Evolutionary conservation across 1,139 yeast genomes (phyloP).

Genomic region (Sugiyamaella sp.): DNA sequence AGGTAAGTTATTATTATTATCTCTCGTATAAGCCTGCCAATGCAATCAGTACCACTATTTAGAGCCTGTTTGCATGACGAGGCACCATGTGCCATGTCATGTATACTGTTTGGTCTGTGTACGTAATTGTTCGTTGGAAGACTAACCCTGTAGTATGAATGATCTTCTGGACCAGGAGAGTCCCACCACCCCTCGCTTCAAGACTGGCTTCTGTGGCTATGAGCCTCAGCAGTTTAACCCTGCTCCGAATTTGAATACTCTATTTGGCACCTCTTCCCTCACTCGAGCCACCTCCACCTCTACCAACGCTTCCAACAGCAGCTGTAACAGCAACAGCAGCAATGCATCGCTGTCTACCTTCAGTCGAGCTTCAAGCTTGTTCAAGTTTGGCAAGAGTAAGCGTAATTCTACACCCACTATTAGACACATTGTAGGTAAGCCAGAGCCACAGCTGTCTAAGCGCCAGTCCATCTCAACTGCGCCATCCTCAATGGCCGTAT

Average conservation of each 20-base stretch:
- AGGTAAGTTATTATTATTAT: conserved; percentile 13
- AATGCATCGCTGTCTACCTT: conserved; percentile 11
- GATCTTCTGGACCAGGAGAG: conserved; percentile 21
- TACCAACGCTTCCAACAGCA: conserved; percentile 3
- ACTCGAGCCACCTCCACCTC: conserved; percentile 6
- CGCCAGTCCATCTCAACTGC: not conserved
- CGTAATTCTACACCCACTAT: not conserved
- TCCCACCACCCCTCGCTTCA: conserved; percentile 20
- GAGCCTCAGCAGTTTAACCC: not conserved
- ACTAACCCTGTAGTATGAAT: conserved; percentile 13
- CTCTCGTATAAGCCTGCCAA: not conserved
- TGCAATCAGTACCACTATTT: conserved; percentile 7
- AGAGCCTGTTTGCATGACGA: not conserved
- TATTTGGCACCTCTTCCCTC: conserved; percentile 4
- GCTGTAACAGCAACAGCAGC: not conserved
- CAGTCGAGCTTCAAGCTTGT: conserved; percentile 11
- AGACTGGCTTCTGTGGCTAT: conserved; percentile 10
- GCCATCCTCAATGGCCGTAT: not conserved
- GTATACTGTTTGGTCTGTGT: not conserved
- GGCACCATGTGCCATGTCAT: no score
- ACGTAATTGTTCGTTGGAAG: no score
- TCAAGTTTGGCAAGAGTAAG: conserved; percentile 8
- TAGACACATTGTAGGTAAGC: not conserved
- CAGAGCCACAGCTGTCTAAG: not conserved
- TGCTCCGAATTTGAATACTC: not conserved